Percentiles rank a stretch among this genome's conserved stretches.
These are phyloP conservation scores for Pythium rishiriense DNA, from an alignment of 352 stramenopile genomes.

Conservation along the genomic window DNA sequence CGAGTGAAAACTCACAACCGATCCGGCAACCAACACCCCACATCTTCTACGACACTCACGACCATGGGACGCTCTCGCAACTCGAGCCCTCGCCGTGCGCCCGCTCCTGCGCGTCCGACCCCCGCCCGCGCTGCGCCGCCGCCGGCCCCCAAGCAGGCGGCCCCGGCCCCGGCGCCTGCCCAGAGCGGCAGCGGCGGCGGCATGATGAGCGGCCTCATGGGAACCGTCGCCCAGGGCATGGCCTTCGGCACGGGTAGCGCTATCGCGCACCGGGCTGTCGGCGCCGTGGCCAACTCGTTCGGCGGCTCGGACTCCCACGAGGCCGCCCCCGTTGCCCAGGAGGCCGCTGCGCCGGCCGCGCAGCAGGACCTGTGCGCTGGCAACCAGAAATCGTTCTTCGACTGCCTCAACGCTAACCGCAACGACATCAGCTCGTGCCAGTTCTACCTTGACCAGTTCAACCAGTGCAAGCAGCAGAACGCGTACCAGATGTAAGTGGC, in stretches of 20 bases:
- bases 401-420: conserved; percentile 84
- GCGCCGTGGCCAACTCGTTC: conserved; percentile 73
- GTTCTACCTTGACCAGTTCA: conserved; percentile 89
- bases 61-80: conserved; percentile 72
- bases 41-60: not conserved
- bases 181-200: conserved; percentile 55
- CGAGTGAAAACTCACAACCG: conserved; percentile 22
- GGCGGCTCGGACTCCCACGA: conserved; percentile 48
- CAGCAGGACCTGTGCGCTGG: conserved; percentile 65
- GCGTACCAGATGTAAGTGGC: conserved; percentile 55
- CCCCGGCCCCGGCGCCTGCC: conserved; percentile 42
- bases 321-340: conserved; percentile 26
- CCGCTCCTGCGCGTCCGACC: conserved; percentile 45
- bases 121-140: conserved; percentile 40
- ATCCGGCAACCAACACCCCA: conserved; percentile 18
- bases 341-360: conserved; percentile 30
- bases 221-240: conserved; percentile 96
- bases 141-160: conserved; percentile 50
- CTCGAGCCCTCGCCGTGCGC: conserved; percentile 44
- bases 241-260: conserved; percentile 97
- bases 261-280: conserved; percentile 93
- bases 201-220: conserved; percentile 95
- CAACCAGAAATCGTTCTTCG: conserved; percentile 81
- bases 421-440: conserved; percentile 89
- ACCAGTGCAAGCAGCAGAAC: conserved; percentile 82